Evolutionary conservation across 192 early-diverging fungal genomes (phyloP), one percentile per base, ranked within the genome.

Genomic region (Phlyctochytrium planicorne): DNA sequence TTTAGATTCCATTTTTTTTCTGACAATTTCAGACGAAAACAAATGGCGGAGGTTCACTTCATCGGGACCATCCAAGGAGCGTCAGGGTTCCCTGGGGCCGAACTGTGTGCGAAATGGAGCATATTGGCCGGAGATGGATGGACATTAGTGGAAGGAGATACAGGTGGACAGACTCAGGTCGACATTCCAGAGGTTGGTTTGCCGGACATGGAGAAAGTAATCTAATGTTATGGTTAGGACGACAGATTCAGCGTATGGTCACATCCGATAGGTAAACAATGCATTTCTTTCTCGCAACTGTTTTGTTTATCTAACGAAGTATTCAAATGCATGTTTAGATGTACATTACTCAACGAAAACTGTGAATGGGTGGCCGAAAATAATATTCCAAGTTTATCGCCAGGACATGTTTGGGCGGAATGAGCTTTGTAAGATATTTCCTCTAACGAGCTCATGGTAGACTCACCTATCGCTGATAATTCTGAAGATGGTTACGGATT

Each of bases 401-500:
- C 79, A 80, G 27, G 84, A 85, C 60, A 67, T 62, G 56, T 78
- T 72, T 69, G 84, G 84, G 0, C 72, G 84, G 29, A 79, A 85
- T 61, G 81, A 85, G 53, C 67, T 85, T 20, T 83, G 81, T 84
- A 60, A 34, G 67, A 27, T 0, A n/a, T 6, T 23, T 53, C 30
- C 20, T 3, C 30, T 57, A 47, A 36, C 1, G 17, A 35, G 4
- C 16, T 67, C 34, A 3, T 2, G 30, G 23, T 29, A n/a, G 30
- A n/a, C 17, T 59, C 20, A 30, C 59, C n/a, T 16, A 2, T 10
- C 52, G n/a, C n/a, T n/a, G n/a, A n/a, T n/a, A n/a, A n/a, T n/a
- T n/a, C n/a, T n/a, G n/a, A n/a, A 84, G 83, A 76, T 65, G 84
- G 84, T 25, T 85, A 85, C 59, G 84, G 84, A 10, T 83, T 85